Evolutionary conservation across 1,139 yeast species (phyloP), one percentile per base, ranked within the genome.

Genomic region (Geotrichum australiense): DNA sequence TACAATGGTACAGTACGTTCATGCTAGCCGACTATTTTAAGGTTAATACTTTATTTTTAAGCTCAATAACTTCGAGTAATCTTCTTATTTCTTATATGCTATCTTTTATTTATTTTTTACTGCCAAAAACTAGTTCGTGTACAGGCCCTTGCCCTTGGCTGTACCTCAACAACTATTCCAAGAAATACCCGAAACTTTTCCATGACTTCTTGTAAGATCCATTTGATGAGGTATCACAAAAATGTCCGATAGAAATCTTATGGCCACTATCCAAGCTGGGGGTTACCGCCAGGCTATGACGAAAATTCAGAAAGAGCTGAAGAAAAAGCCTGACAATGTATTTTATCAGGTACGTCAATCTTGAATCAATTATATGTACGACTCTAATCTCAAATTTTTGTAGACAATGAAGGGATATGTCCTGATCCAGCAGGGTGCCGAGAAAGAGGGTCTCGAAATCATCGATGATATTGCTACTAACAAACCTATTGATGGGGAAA

Each of bases 251-350:
- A 58, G 48, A 52, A 50, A 40, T 54, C 50, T 65, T 29, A 55
- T 62, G 53, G 59, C 53, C 10, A 75, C 80, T 11, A 70, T 81
- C 32, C 74, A 74, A 24, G 65, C 68, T 24, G 80, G 81, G 2
- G 69, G 76, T 4, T 78, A 61, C 56, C 63, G 67, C 35, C 65
- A 65, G 45, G 91, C 93, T 0, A 66, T 67, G 41, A 64, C 68
- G 10, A 65, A 71, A 33, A 61, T 80, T 14, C 64, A 67, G 28
- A 69, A 71, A 45, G 75, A 74, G 52, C 58, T 78, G 42, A 65
- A 68, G 45, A 73, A 73, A 53, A 63, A 65, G 45, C 93, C 94
- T 1, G 66, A 70, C 26, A 69, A 70, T 42, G 68, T 73, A 12
- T 74, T 73, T 54, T 76, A 72, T 54, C 48, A 49, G 39, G 77